Conservation (phyloP, 441 rosid genomes). For the Dalechampia spathulata region DNA sequence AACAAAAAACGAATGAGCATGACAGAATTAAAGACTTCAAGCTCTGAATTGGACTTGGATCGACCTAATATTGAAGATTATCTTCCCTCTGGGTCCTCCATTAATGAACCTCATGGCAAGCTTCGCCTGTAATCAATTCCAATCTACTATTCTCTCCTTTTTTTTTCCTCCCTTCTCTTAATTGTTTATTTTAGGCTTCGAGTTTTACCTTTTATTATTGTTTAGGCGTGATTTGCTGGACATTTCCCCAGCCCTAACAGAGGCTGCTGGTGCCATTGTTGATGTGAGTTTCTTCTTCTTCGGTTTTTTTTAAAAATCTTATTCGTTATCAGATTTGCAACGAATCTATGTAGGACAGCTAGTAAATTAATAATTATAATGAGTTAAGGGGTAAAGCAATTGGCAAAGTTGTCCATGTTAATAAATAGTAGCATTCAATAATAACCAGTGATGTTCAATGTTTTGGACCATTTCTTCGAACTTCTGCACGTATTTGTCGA, state of each 20-base stretch:
- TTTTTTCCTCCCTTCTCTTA: not conserved
- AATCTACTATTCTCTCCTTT: too few relatives aligned
- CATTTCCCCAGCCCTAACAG: slow-evolving; percentile 76
- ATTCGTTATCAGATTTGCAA: too few relatives aligned
- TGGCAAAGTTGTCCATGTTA: too few relatives aligned
- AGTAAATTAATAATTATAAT: too few relatives aligned
- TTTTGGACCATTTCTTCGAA: too few relatives aligned
- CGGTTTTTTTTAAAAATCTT: too few relatives aligned
- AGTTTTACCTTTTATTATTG: not conserved
- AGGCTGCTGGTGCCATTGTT: slow-evolving; percentile 96
- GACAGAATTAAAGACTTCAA: slow-evolving; percentile 43
- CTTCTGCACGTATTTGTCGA: too few relatives aligned
- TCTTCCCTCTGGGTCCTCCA: slow-evolving; percentile 83
- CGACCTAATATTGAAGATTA: slow-evolving; percentile 87
- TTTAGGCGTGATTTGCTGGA: slow-evolving; percentile 81
- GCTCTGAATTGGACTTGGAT: slow-evolving; percentile 84
- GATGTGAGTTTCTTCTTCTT: slow-evolving; percentile 39
- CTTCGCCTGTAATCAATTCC: slow-evolving; percentile 88
- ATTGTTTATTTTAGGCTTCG: not conserved
- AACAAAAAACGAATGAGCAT: slow-evolving; percentile 11
- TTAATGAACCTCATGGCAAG: slow-evolving; percentile 69
- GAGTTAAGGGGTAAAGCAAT: too few relatives aligned
- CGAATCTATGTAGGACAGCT: too few relatives aligned
- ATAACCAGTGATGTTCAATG: too few relatives aligned
- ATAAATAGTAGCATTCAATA: too few relatives aligned